A percentile compares a stretch with the other conserved stretches of the same genome.
Evolutionary conservation across 345 rosid genomes (phyloP).

Genomic region (Stellera chamaejasme): DNA sequence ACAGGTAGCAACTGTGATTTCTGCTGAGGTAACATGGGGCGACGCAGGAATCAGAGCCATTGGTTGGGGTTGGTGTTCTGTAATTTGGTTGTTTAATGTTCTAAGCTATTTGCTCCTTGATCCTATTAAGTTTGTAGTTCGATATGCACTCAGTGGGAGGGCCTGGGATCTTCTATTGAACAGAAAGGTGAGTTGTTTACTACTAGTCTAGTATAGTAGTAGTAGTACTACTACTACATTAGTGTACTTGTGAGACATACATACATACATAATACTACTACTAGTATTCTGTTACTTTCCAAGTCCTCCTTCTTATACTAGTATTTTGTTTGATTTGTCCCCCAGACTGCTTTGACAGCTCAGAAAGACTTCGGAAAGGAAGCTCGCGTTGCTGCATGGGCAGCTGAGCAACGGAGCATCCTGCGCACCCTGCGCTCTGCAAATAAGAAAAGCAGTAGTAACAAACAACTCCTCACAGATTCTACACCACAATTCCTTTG

Average conservation of each 20-base stretch:
- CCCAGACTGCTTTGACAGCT: constrained; percentile 44
- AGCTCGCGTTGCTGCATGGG: background rate
- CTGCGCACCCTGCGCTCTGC: constrained; percentile 37
- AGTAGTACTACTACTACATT: too few species aligned
- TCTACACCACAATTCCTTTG: constrained; percentile 37
- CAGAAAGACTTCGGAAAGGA: constrained; percentile 14
- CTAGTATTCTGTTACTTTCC: background rate
- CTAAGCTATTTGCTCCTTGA: constrained; percentile 58
- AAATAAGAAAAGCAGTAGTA: constrained; percentile 38
- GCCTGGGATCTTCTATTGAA: constrained; percentile 58
- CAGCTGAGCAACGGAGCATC: constrained; percentile 17
- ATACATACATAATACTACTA: too few species aligned
- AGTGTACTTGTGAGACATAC: background rate
- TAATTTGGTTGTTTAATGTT: constrained; percentile 65
- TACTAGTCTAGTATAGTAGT: too few species aligned
- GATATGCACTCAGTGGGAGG: constrained; percentile 59
- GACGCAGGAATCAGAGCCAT: constrained; percentile 58
- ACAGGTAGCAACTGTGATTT: constrained; percentile 55
- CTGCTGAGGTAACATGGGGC: constrained; percentile 47
- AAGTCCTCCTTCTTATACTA: background rate
- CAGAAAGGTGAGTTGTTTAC: constrained; percentile 38
- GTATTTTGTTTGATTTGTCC: background rate
- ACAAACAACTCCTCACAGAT: constrained; percentile 10
- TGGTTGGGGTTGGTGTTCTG: constrained; percentile 70
- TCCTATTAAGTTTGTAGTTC: constrained; percentile 64